Base-by-base conservation (phyloP, 2,329 filamentous ascomycete species). In the Stylonectria norvegica region DNA sequence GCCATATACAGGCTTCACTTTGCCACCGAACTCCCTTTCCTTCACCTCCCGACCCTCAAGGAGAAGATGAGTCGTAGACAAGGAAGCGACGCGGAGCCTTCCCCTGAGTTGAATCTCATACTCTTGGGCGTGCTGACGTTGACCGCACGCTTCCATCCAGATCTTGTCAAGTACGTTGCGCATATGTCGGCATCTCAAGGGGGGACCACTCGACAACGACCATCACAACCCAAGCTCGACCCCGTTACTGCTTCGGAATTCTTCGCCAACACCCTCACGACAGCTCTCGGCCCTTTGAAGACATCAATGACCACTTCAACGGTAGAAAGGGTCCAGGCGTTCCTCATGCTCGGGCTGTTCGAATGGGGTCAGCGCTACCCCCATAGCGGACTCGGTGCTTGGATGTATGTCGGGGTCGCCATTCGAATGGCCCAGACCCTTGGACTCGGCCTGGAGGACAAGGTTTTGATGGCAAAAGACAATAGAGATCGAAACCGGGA, bases 1-100 rank as follows among this genome's bases (percentile, higher is more conserved):
- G 78, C 79, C 50, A 78, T 86, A 19, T 88, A 83, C 60, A 79
- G 83, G 52, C 69, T 81, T 29, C 83, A 89, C 57, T 88, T 83
- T 58, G 80, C 81, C 0, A 81, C 83, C 1, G 84, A 88, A 56
- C 71, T 89, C 27, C 79, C 84, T 0, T 89, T 89, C 54, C 60
- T 89, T 6, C 84, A 88, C 56, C 68, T 82, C 5, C 75, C 79
- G 2, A 83, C 77, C 0, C 78, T 87, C 49, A 75, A 74, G 50
- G 70, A 73, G 44, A 70, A 68, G 40, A 65, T 76, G 47, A 66
- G 64, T n/a, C 63, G 64, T 48, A 66, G 65, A 64, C 42, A 65
- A 62, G 38, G 60, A 51, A 57, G 41, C 14, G 34, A 68, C 23
- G 52, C 58, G 27, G 65, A 69, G 32, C 51, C 61, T 16, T 62